phyloP scores from a whole-genome alignment of 345 rosid genomes.

The Noccaea caerulescens region DNA sequence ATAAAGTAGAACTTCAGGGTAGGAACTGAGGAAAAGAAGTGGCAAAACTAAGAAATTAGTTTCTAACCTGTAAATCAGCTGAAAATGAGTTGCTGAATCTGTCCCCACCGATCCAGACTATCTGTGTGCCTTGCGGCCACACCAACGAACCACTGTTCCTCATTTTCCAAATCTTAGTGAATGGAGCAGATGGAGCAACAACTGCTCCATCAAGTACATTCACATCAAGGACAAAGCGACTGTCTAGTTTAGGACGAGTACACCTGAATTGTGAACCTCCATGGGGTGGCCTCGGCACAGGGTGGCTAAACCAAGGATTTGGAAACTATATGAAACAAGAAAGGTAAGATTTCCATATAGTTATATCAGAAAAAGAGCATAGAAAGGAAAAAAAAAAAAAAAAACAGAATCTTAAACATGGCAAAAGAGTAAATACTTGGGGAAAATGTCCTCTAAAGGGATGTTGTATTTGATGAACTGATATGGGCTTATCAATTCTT shows the following conservation, averaged over 20 bases:
- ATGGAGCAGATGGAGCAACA: slow-evolving; percentile 72
- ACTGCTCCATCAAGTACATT: slow-evolving; percentile 81
- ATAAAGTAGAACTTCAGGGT: neutral
- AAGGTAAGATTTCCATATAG: slow-evolving; percentile 24
- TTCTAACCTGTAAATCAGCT: slow-evolving; percentile 63
- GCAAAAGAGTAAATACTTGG: slow-evolving; percentile 49
- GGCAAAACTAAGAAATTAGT: slow-evolving; percentile 21
- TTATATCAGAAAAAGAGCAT: neutral
- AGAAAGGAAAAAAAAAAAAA: neutral
- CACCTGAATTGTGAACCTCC: slow-evolving; percentile 42
- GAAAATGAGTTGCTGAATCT: slow-evolving; percentile 48
- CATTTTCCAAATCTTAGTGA: slow-evolving; percentile 95
- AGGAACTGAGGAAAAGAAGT: neutral
- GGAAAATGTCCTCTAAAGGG: slow-evolving; percentile 44
- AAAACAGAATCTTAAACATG: slow-evolving; percentile 8
- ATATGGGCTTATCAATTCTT: slow-evolving; percentile 68
- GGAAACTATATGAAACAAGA: slow-evolving; percentile 28
- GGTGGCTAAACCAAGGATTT: slow-evolving; percentile 42
- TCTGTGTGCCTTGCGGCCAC: slow-evolving; percentile 69
- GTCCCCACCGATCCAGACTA: slow-evolving; percentile 88
- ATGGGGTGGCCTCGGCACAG: slow-evolving; percentile 37
- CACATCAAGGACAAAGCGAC: slow-evolving; percentile 83
- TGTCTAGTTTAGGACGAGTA: slow-evolving; percentile 60
- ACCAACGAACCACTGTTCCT: slow-evolving; percentile 69
- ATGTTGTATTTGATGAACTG: slow-evolving; percentile 39